Evolutionary conservation across 2,329 filamentous ascomycete species (phyloP), one percentile per base, ranked within the genome.

Genomic region (Xylaria sp.): DNA sequence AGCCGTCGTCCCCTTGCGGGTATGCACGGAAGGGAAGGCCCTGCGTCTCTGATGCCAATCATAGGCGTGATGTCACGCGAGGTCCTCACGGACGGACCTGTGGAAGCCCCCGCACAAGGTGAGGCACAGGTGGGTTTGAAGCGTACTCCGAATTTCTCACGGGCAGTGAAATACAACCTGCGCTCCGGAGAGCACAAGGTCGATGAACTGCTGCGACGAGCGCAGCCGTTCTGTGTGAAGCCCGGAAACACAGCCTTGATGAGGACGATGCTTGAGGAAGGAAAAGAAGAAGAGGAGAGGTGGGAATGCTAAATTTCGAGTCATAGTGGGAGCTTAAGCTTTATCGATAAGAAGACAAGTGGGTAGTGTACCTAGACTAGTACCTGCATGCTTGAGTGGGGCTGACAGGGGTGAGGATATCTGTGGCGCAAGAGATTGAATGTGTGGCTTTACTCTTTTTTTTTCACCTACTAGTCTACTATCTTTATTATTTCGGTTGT

Each of bases 111-210:
- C 75, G 70, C 77, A 77, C 80, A 78, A 79, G 82, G 81, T 80
- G 79, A 83, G 80, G 77, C 78, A 81, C 78, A 77, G 80, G 79
- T 79, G 76, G 72, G 78, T 80, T 77, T 93, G 92, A 93, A 94
- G 92, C 94, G 90, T 96, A 92, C 93, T 96, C 93, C 93, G 93
- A 96, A 95, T 96, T 96, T 96, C 93, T 93, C 93, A 94, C 93
- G 93, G 94, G 93, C 93, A 83, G 73, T 64, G 62, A 62, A 63
- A 59, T 61, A 17, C 64, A 64, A 64, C 56, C 66, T 64, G 48
- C 36, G 61, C 64, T 67, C 71, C 60, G 47, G 62, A 68, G 55
- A 73, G 67, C 54, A 77, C 71, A 55, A 58, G 64, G 69, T 60
- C n/a, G 65, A 61, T 66, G 78, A 82, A 79, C 79, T 76, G 75